Evolutionary conservation across 306 rosid species (phyloP), one percentile per base, ranked within the genome.

Genomic region (Lablab purpureus): DNA sequence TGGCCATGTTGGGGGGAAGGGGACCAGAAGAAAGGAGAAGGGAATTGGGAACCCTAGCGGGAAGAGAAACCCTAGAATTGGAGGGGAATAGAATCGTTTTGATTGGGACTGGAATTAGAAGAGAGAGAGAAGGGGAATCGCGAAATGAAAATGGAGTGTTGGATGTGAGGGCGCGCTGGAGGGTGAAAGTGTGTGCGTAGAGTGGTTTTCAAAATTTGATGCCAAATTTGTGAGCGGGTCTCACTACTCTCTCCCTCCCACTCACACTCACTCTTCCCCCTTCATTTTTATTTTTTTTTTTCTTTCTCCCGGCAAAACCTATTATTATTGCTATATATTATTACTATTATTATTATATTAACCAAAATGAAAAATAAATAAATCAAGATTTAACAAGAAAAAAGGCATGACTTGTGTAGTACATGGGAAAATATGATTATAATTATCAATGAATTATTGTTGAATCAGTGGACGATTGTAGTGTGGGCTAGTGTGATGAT

Each of bases 201-300:
- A 11, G 32, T 55, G 50, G 54, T 30, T 83, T 86, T 86, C 89
- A 90, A 90, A 90, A 83, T 81, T 88, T 85, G 83, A 88, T 81
- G 85, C 73, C 71, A 71, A 87, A 88, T 64, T 87, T 84, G 73
- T 19, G 90, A 84, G 85, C 89, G 90, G 88, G 89, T 64, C 37
- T 59, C 17, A 1, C 30, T 17, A 34, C 68, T 34, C 45, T 40
- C 45, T 7, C 43, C 2, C 43, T 37, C 43, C 23, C 8, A 15
- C 43, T 30, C 11, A 6, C 23, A 46, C 47, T 75, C 66, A 21
- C 75, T 25, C 46, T 40, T 47, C 10, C 5, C 15, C 2, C 50
- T 25, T 47, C n/a, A n/a, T n/a, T n/a, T n/a, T n/a, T n/a, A n/a
- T n/a, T n/a, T 4, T 21, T 5, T 1, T 51, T 43, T 73, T 30